Evolutionary conservation across 148 eudicot genomes (phyloP).

Genomic region (Rhododendron griersonianum): DNA sequence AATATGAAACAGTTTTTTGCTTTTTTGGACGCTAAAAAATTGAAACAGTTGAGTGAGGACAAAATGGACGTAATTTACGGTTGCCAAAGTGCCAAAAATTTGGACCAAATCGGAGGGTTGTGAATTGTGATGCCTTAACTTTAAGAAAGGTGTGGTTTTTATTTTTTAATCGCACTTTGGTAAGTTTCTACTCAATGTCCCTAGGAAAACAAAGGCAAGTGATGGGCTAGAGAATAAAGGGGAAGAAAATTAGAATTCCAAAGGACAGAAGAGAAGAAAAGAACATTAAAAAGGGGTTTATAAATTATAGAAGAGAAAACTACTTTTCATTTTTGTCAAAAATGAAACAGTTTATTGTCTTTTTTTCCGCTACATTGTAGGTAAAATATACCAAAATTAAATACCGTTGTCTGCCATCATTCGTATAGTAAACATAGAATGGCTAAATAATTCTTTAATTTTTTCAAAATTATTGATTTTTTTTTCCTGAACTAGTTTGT

Average conservation of each 20-base stretch:
- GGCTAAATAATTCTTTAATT: too few species aligned
- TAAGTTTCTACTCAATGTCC: background rate
- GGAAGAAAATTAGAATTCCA: background rate
- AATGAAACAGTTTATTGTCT: background rate
- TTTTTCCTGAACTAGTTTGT: background rate
- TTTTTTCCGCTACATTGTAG: background rate
- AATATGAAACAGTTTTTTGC: background rate
- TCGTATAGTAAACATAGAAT: background rate
- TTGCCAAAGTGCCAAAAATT: background rate
- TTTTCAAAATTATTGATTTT: background rate
- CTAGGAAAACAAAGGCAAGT: background rate
- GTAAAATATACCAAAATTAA: too few species aligned
- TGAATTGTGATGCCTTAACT: slow-evolving; percentile 8
- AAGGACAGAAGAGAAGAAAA: background rate
- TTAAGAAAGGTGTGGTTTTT: background rate
- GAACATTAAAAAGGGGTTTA: background rate
- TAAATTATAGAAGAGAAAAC: background rate
- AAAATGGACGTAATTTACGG: background rate
- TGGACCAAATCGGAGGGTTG: background rate
- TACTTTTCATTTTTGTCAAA: background rate
- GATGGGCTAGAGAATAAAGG: background rate
- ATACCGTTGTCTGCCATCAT: background rate
- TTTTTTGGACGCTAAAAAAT: background rate
- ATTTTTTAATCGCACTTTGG: background rate
- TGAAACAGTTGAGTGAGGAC: background rate